phyloP scores from a whole-genome alignment of 2,329 filamentous ascomycete genomes.

The Torrubiellomyces zombiae region DNA sequence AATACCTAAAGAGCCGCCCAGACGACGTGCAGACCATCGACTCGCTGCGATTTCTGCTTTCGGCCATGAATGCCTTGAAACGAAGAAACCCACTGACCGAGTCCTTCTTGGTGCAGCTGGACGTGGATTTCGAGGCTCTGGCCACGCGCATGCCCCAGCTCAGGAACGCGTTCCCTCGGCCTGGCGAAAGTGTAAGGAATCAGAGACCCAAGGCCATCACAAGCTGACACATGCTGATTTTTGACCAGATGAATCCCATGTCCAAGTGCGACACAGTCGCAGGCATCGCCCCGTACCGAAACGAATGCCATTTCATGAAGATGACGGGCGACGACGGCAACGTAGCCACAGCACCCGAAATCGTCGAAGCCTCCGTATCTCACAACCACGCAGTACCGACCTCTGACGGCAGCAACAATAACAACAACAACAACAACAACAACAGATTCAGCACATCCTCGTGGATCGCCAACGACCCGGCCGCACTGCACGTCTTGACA shows the following conservation, averaged over 20 bases:
- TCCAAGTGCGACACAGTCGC: no score
- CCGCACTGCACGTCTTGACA: conserved; percentile 18
- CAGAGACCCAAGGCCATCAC: no score
- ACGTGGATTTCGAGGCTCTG: conserved; percentile 73
- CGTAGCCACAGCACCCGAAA: conserved; percentile 19
- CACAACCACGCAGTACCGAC: no score
- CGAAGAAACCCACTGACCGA: conserved; percentile 80
- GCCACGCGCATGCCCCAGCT: conserved; percentile 44
- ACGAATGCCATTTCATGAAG: conserved; percentile 28
- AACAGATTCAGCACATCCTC: no score
- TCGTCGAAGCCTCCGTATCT: conserved; percentile 23
- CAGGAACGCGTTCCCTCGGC: conserved; percentile 35
- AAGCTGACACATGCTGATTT: no score
- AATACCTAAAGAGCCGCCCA: conserved; percentile 88
- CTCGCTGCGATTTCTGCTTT: conserved; percentile 76
- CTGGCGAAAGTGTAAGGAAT: conserved; percentile 31
- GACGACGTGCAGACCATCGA: conserved; percentile 65
- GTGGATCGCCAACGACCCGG: conserved; percentile 24
- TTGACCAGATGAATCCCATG: no score
- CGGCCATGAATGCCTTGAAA: conserved; percentile 81
- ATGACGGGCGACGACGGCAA: conserved; percentile 22
- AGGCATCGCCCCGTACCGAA: conserved; percentile 27
- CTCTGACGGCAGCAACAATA: no score
- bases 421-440: no score
- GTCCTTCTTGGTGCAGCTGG: conserved; percentile 83